Conservation (phyloP, 2,329 filamentous ascomycete species). For the Colletotrichum cereale region DNA sequence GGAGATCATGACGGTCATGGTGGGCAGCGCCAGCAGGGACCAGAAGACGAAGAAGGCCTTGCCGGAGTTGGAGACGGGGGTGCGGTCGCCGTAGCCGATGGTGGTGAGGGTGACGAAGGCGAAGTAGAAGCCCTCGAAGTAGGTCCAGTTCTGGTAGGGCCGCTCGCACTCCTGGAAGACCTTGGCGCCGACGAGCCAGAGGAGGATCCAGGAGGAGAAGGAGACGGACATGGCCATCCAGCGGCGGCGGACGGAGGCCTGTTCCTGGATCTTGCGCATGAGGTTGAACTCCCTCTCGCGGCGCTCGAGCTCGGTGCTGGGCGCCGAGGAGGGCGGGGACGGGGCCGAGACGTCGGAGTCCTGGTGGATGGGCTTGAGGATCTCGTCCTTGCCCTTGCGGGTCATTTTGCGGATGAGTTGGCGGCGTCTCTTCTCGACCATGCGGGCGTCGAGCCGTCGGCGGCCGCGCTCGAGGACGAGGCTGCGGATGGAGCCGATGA, state of each 20-base stretch:
- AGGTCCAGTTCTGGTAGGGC: conserved; percentile 72
- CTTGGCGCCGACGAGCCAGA: conserved; percentile 86
- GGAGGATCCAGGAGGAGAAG: conserved; percentile 73
- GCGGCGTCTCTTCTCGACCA: conserved; percentile 71
- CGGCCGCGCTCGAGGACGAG: conserved; percentile 71
- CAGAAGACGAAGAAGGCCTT: conserved; percentile 94
- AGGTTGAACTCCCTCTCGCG: conserved; percentile 79
- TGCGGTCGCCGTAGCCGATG: conserved; percentile 87
- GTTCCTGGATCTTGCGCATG: conserved; percentile 83
- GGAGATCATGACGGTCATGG: conserved; percentile 87
- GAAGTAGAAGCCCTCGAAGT: conserved; percentile 88
- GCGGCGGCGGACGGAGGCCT: conserved; percentile 73
- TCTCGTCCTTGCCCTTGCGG: conserved; percentile 57
- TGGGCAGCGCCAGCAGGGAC: conserved; percentile 87
- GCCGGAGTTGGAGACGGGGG: conserved; percentile 81
- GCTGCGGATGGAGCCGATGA: conserved; percentile 83
- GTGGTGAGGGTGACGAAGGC: conserved; percentile 83
- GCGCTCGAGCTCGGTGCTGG: conserved; percentile 64
- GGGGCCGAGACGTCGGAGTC: conserved; percentile 14
- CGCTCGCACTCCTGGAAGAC: conserved; percentile 73
- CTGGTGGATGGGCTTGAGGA: conserved; percentile 62
- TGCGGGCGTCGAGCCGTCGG: conserved; percentile 65
- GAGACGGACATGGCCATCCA: conserved; percentile 82
- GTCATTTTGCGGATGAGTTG: conserved; percentile 60
- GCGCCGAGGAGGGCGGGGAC: neutral